phyloP scores from a whole-genome alignment of 257 asterid genomes.

The Petrea volubilis region DNA sequence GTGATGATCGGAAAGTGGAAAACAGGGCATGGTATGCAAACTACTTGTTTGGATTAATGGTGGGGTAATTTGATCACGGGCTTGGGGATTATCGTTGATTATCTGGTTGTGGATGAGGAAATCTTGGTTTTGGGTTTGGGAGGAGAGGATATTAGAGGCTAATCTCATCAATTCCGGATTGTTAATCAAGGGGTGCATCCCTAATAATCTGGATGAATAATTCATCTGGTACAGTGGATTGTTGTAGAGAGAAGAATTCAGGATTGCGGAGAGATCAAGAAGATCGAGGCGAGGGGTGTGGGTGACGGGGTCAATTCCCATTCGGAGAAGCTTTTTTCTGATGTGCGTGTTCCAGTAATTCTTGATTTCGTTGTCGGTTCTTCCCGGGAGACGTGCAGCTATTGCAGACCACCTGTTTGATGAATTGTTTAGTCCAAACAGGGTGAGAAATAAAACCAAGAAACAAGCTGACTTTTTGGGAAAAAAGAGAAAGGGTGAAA shows the following conservation, averaged over 20 bases:
- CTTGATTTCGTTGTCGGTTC: slow-evolving; percentile 84
- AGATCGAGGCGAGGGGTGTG: slow-evolving; percentile 82
- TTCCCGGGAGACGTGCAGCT: slow-evolving; percentile 75
- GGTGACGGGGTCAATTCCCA: slow-evolving; percentile 88
- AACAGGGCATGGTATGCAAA: slow-evolving; percentile 32
- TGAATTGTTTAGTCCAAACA: background rate
- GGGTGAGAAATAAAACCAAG: background rate
- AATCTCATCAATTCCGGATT: slow-evolving; percentile 55
- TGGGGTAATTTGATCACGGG: slow-evolving; percentile 25
- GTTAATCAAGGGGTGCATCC: slow-evolving; percentile 46
- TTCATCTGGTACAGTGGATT: slow-evolving; percentile 38
- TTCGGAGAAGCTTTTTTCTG: slow-evolving; percentile 68
- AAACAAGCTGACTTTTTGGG: background rate
- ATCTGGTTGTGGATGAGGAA: slow-evolving; percentile 28
- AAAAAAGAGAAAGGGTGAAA: too few species aligned
- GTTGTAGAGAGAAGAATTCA: slow-evolving; percentile 33
- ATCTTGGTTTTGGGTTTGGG: slow-evolving; percentile 39
- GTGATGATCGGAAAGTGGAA: slow-evolving; percentile 16
- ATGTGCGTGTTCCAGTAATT: slow-evolving; percentile 86
- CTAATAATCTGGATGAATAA: slow-evolving; percentile 49
- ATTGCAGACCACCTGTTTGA: slow-evolving; percentile 77
- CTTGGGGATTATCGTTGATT: slow-evolving; percentile 22
- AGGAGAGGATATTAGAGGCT: slow-evolving; percentile 49
- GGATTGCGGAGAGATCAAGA: slow-evolving; percentile 61
- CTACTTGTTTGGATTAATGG: slow-evolving; percentile 23